Evolutionary conservation across 768 basidiomycete species (phyloP).

Genomic region (Lactifluus subvellereus): DNA sequence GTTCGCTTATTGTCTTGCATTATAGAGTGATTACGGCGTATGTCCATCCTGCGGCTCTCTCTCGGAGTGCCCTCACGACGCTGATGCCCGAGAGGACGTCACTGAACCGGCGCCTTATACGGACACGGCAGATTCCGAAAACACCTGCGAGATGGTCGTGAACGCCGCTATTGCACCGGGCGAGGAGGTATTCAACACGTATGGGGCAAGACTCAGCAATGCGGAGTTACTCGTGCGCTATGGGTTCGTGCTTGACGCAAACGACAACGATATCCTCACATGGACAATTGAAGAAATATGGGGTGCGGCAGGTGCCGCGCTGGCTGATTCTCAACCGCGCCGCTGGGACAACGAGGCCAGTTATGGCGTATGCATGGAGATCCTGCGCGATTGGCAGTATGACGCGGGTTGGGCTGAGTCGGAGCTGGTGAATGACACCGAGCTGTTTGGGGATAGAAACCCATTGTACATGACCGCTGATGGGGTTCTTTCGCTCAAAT

Average conservation of each 20-base stretch:
- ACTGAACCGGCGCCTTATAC: neutral
- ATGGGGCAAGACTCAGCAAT: slow-evolving; percentile 60
- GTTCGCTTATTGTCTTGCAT: slow-evolving; percentile 2
- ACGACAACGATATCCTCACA: slow-evolving; percentile 55
- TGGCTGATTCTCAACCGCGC: slow-evolving; percentile 2
- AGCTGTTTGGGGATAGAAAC: slow-evolving; percentile 1
- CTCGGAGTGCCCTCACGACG: slow-evolving; percentile 62
- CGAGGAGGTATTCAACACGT: slow-evolving; percentile 71
- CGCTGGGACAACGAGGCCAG: slow-evolving; percentile 3
- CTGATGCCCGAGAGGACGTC: slow-evolving; percentile 23
- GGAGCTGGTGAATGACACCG: slow-evolving; percentile 16
- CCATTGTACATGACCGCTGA: slow-evolving; percentile 23
- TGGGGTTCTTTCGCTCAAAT: slow-evolving; percentile 19
- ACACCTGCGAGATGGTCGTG: slow-evolving; percentile 60
- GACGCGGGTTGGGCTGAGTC: slow-evolving; percentile 20
- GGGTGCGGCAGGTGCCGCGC: slow-evolving; percentile 23
- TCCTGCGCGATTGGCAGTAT: slow-evolving; percentile 21
- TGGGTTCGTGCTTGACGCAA: slow-evolving; percentile 69
- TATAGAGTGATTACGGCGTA: slow-evolving; percentile 66
- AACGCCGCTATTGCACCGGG: slow-evolving; percentile 44
- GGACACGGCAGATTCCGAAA: slow-evolving; percentile 17
- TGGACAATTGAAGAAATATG: slow-evolving; percentile 26
- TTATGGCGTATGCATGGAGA: slow-evolving; percentile 17
- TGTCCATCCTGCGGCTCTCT: slow-evolving; percentile 68
- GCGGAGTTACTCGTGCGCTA: slow-evolving; percentile 62